Conservation (phyloP, 176 grass and related monocot species). For the Sorghum bicolor region Sorghum_bicolor_NCBIv3 NC_012878.2:53409001-53409500, state of each 20-base stretch:
- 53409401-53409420: not conserved
- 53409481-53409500: not conserved
- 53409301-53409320: not conserved
- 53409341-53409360: constrained; percentile 39
- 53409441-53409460: not conserved
- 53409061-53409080: not conserved
- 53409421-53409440: not conserved
- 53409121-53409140: constrained; percentile 5
- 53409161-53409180: constrained; percentile 47
- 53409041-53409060: too few relatives aligned
- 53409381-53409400: not conserved
- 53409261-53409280: constrained; percentile 27
- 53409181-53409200: constrained; percentile 30
- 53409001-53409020: not conserved
- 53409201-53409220: constrained; percentile 18
- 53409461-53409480: not conserved
- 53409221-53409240: constrained; percentile 43
- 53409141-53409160: constrained; percentile 60
- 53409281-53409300: not conserved
- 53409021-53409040: not conserved
- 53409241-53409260: not conserved
- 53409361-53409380: constrained; percentile 25
- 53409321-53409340: constrained; percentile 6
- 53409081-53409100: not conserved
- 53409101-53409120: not conserved